Base-by-base conservation (phyloP, 2,329 filamentous ascomycete species). In the Stagonosporopsis chrysanthemi region DNA sequence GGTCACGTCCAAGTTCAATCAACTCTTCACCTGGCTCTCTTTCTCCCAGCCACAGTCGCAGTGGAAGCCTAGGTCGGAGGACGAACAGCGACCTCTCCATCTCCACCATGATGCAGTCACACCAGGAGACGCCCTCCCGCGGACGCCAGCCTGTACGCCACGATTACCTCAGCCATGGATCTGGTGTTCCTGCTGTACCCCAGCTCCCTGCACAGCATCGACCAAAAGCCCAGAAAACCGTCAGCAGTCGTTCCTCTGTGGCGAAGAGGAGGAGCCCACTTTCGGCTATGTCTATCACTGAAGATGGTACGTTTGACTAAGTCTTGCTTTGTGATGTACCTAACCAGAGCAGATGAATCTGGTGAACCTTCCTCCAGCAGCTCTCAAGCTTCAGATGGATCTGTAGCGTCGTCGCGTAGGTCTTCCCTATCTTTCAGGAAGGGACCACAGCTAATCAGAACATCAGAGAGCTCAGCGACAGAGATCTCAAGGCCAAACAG, bases 41-140 rank as follows among this genome's bases (percentile, higher is more conserved):
- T 41, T 54, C 51, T 33, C 14, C 58, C 49, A 46, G 52, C 38
- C 38, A 58, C 42, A 54, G 55, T 41, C 55, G 44, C 42, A 50
- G 45, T 48, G 49, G 44, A 31, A 58, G 55, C 35, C 41, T 58
- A 3, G 40, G 55, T 28, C 46, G 31, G 50, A 44, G 52, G 26
- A 50, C 56, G 14, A 54, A 60, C 57, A 59, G 60, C 44, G 63
- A 67, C 36, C 58, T 66, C 8, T 66, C 65, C n/a, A 68, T 67
- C 23, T 63, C 63, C 22, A 64, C 64, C 1, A 59, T 67, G 56
- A 67, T 82, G 60, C 51, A 43, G 29, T 57, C 54, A 19, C 26
- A 44, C 48, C 54, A 52, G 33, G 54, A 57, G 38, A 38, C 43
- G 12, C 48, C 54, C 39, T 52, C 48, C 5, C 48, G 54, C 19